Evolutionary conservation across 257 asterid genomes (phyloP).

Genomic region (Lycium ferocissimum): DNA sequence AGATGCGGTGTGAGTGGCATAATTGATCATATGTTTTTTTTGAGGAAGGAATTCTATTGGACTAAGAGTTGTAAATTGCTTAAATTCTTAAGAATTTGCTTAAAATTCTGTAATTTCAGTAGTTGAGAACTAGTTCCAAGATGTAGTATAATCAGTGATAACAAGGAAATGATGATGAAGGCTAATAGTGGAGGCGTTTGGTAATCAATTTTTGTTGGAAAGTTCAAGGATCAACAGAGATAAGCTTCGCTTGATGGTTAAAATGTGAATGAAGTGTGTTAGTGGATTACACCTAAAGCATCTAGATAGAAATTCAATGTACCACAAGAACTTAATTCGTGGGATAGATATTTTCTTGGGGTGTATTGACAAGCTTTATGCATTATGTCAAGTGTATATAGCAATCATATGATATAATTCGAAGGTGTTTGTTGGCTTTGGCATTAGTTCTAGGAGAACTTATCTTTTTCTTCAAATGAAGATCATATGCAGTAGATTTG

Average conservation of each 20-base stretch:
- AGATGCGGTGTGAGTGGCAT: background rate
- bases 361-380: slow-evolving; percentile 15
- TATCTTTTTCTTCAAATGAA: background rate
- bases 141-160: background rate
- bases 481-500: background rate
- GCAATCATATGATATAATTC: background rate
- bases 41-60: background rate
- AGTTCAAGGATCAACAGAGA: background rate
- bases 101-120: background rate
- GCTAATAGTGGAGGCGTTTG: background rate
- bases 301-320: background rate
- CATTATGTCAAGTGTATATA: background rate
- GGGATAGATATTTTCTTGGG: background rate
- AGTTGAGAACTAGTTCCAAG: background rate
- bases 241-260: too few relatives aligned
- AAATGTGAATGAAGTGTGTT: background rate
- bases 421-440: background rate
- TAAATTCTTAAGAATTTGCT: background rate
- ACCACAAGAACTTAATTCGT: background rate
- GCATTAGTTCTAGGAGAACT: background rate
- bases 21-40: background rate
- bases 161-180: background rate
- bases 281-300: background rate
- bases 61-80: background rate
- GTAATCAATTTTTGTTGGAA: background rate